Base-by-base conservation (phyloP, 2,329 filamentous ascomycete genomes). In the Hypoxylon sp. region DNA sequence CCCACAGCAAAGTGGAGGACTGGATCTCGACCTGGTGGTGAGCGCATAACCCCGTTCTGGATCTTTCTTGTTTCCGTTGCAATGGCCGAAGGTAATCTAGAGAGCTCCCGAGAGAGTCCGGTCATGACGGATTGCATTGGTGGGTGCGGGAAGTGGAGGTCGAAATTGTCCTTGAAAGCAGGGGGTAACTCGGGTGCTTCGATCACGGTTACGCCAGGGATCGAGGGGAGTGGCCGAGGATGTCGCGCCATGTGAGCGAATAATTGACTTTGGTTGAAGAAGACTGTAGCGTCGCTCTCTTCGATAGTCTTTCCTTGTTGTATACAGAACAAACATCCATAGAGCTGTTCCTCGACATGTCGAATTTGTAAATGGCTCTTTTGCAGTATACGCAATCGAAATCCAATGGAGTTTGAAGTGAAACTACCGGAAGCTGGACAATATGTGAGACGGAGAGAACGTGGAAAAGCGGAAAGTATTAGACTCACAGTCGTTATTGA, bases 281-380 rank as follows among this genome's bases (percentile, higher is more conserved):
- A 88, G 7, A 88, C 84, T 0, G 86, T 88, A 2, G 86, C 82
- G 51, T 89, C 86, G 69, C 84, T 84, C 60, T 85, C 81, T 52
- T 87, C 84, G 2, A 82, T 75, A 0, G 85, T 87, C n/a, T 74
- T 79, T 0, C 85, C 85, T 17, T 79, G 67, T 4, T 84, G 80
- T 3, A 87, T 77, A 72, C 86, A 89, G 72, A 89, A 87, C 0
- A 86, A 68, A 67, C 86, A 89, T 2, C 79, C 85, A 71, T 86
- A 89, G 48, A 86, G 74, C 56, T 84, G 80, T 65, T 88, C 86
- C 46, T 87, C 86, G 14, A 83, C 78, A 13, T 83, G 79, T 59
- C 81, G 82, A 4, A 84, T 82, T 0, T 82, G 75, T 5, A 89
- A 62, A 72, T 89, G 86, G 56, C 82, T 83, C 74, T 89, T 89